Evolutionary conservation across 345 rosid genomes (phyloP), one percentile per base, ranked within the genome.

Genomic region (Dovyalis caffra): DNA sequence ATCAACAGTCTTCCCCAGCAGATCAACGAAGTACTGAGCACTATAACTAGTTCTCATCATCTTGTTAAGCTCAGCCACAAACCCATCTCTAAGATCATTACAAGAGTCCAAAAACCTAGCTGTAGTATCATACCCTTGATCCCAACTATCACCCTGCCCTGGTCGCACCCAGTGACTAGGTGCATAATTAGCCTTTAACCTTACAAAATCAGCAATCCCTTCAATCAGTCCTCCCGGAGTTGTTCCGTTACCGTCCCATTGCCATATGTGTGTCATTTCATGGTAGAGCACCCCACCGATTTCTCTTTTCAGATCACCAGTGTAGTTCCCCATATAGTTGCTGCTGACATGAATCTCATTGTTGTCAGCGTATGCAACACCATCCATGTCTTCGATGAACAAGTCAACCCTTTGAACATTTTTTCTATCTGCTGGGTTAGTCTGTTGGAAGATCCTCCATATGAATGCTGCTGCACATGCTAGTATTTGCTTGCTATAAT

Each of bases 131-230:
- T 88, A 88, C 0, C 96, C 92, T 26, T 89, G 88, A 33, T 92
- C 90, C 94, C 94, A 92, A 64, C 82, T 74, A 47, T 84, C 49
- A 0, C 97, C 91, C 49, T 83, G 72, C 12, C 92, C 94, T 0
- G 96, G 80, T 21, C 77, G 12, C 43, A 85, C 97, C 93, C 93
- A 90, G 15, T 90, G 83, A 64, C 76, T 64, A 0, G 91, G 90
- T 1, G 37, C 75, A 0, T 82, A 85, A 8, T 84, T 82, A 0
- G 90, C 88, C 77, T 79, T 87, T 6, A 90, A 77, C 87, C 92
- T 89, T 70, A 92, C 90, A 33, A 64, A 88, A 69, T 92, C 94
- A 0, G 91, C 95, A 1, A 92, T 81, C 40, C 97, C 97, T 81
- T 92, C 92, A 0, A 80, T 79, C 31, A 89, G 64, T 8, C 88